phyloP scores from a whole-genome alignment of 305 asterid species.

The Nicotiana rustica region DNA sequence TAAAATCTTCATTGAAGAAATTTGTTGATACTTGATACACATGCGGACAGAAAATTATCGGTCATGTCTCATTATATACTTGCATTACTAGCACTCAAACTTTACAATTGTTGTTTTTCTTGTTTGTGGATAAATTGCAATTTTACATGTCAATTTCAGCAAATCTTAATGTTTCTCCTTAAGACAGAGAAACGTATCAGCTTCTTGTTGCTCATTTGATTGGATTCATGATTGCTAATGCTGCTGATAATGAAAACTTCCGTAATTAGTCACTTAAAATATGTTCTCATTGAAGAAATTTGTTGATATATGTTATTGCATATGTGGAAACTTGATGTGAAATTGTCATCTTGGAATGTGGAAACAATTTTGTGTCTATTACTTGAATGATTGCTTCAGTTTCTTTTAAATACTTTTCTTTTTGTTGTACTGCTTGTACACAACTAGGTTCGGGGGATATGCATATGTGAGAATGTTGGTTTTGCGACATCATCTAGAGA shows the following conservation, averaged over 20 bases:
- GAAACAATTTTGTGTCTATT: background rate
- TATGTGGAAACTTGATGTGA: background rate
- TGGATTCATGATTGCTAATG: background rate
- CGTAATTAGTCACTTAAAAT: background rate
- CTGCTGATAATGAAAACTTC: background rate
- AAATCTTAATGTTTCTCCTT: background rate
- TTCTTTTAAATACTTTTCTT: background rate
- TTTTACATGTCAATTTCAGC: background rate
- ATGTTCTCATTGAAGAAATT: conserved; percentile 5
- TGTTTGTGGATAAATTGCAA: background rate
- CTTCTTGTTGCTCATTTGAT: background rate
- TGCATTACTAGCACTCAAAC: background rate
- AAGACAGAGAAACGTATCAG: background rate
- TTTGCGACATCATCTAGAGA: conserved; percentile 98
- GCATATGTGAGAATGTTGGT: conserved; percentile 78
- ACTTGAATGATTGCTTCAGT: background rate
- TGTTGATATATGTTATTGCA: background rate
- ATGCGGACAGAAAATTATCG: conserved; percentile 40
- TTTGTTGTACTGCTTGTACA: conserved; percentile 27
- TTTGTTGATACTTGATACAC: background rate
- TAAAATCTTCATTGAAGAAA: background rate
- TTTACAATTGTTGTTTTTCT: background rate
- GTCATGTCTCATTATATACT: conserved; percentile 56
- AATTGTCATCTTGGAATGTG: background rate
- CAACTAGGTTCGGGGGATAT: conserved; percentile 88